Evolutionary conservation across 75 land plant species (phyloP), one percentile per base, ranked within the genome.

Genomic region (Picea glauca): DNA sequence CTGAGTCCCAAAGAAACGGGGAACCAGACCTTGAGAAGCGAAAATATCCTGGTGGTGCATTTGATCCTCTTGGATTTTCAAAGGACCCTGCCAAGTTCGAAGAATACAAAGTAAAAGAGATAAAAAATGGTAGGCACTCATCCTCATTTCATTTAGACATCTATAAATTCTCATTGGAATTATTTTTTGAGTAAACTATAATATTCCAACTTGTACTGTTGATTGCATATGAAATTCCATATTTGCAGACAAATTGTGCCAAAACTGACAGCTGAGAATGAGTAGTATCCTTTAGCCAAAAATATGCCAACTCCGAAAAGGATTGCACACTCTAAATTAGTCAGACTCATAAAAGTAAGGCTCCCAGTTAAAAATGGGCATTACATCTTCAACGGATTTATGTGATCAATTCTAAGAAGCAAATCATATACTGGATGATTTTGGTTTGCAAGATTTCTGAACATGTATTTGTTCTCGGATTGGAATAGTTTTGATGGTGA

Each of bases 41-140:
- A 87, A 96, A 96, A 86, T 96, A 96, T 87, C 99, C 99, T 1
- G 99, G 99, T 61, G 99, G 99, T 11, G 90, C 99, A n/a, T 96
- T 96, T 76, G 99, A 96, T 79, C 99, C 99, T 18, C 77, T 96
- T 72, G 98, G 99, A 65, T 96, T 82, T 95, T 94, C 99, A 80
- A 96, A 95, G 87, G 92, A 95, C 87, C 88, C 92, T 5, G 77
- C 13, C 17, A 90, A 91, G 85, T 78, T 96, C 74, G 58, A 88
- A 78, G 95, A 96, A 80, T 83, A 77, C 88, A 96, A 96, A 81
- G 68, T 96, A 82, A 96, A 94, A 84, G 99, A 96, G 85, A 72
- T 96, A 62, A 96, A 96, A 77, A 96, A 96, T 73, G 98, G 98
- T 95, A 64, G 31, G 58, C 1, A 26, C 66, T 15, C 38, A 23